A percentile compares a stretch with the other conserved stretches of the same genome.
phyloP scores from a whole-genome alignment of 306 rosid species.

The Vigna mungo region DNA sequence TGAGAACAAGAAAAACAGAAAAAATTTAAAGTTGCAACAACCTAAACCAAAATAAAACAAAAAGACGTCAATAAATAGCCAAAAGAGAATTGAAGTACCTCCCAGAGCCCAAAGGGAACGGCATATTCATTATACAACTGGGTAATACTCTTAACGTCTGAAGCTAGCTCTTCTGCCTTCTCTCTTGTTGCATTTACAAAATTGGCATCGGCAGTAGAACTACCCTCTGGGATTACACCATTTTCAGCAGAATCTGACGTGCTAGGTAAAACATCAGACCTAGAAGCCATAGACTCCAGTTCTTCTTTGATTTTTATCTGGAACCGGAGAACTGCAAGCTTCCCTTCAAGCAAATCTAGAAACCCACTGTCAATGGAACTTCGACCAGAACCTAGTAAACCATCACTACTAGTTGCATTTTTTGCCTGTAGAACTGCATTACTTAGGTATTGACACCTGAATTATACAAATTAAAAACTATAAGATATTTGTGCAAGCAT shows the following conservation, averaged over 20 bases:
- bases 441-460: constrained; percentile 91
- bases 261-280: constrained; percentile 64
- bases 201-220: constrained; percentile 54
- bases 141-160: constrained; percentile 85
- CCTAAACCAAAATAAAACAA: neutral
- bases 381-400: constrained; percentile 69
- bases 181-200: constrained; percentile 56
- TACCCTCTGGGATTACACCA: constrained; percentile 55
- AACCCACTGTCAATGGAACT: constrained; percentile 77
- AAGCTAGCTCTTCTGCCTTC: constrained; percentile 81
- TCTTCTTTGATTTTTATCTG: constrained; percentile 92
- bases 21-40: constrained; percentile 15
- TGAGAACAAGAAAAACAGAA: constrained; percentile 28
- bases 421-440: constrained; percentile 96
- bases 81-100: constrained; percentile 63
- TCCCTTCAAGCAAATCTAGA: constrained; percentile 95
- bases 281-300: constrained; percentile 76
- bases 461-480: constrained; percentile 42
- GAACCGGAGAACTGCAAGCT: constrained; percentile 96
- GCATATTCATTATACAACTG: constrained; percentile 97
- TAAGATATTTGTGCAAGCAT: constrained; percentile 30
- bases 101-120: constrained; percentile 96
- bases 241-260: constrained; percentile 60
- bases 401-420: constrained; percentile 71
- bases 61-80: neutral